Evolutionary conservation across 352 stramenopile genomes (phyloP).

Genomic region (Blastocystis sp.): DNA sequence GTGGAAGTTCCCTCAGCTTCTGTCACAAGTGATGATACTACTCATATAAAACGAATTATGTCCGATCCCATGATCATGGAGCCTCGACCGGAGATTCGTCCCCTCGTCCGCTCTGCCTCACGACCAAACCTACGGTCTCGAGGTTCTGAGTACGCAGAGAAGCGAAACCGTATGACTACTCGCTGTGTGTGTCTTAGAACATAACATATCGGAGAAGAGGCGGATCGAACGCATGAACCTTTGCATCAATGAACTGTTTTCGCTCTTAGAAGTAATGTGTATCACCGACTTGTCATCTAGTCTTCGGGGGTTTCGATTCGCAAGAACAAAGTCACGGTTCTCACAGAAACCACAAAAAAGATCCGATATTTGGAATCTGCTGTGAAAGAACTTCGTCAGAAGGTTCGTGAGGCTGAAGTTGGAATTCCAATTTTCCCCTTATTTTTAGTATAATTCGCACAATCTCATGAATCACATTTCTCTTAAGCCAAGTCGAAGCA

Average conservation of each 20-base stretch:
- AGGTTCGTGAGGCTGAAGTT: slow-evolving; percentile 35
- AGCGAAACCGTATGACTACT: neutral
- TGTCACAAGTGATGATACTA: neutral
- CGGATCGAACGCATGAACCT: slow-evolving; percentile 53
- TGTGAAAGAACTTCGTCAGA: slow-evolving; percentile 50
- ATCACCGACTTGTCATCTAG: neutral
- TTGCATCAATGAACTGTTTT: slow-evolving; percentile 58
- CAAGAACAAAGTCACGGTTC: slow-evolving; percentile 58
- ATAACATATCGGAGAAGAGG: slow-evolving; percentile 62
- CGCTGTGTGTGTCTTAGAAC: neutral
- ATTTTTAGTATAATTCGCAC: neutral
- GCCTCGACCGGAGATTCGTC: neutral
- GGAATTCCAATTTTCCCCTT: neutral
- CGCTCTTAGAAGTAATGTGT: slow-evolving; percentile 10
- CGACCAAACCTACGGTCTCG: neutral
- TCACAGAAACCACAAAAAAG: slow-evolving; percentile 58
- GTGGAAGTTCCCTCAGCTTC: neutral
- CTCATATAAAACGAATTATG: neutral
- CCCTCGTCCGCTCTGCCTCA: neutral
- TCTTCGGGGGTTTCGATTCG: slow-evolving; percentile 41
- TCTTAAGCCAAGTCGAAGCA: neutral
- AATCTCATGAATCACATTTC: neutral
- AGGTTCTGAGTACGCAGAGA: neutral
- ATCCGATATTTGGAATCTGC: slow-evolving; percentile 46
- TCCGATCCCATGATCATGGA: neutral